Conservation (phyloP, 108 stramenopile genomes). For the Nannochloropsis salina region DNA sequence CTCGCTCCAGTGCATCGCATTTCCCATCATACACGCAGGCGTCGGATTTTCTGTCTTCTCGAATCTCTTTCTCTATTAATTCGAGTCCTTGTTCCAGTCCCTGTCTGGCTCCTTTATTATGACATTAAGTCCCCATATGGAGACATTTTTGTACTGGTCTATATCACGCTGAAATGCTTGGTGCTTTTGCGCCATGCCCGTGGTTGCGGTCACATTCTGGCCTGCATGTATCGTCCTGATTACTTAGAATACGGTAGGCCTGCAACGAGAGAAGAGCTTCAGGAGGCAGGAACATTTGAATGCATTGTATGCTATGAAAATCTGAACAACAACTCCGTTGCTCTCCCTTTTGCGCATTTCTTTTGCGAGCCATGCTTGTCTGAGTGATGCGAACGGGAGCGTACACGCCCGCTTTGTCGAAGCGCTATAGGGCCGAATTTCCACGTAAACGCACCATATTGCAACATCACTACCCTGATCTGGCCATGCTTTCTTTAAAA, state of each 20-base stretch:
- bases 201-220: background rate
- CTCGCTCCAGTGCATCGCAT: too few species aligned
- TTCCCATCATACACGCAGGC: background rate
- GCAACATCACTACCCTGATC: background rate
- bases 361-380: background rate
- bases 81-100: background rate
- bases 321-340: background rate
- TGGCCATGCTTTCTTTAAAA: background rate
- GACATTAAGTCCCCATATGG: background rate
- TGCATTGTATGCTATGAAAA: background rate
- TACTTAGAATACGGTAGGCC: background rate
- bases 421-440: constrained; percentile 8
- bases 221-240: background rate
- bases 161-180: background rate
- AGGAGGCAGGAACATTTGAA: background rate
- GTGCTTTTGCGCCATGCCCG: background rate
- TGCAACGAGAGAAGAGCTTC: background rate
- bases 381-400: background rate
- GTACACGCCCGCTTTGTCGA: background rate
- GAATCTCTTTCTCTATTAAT: background rate
- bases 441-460: background rate
- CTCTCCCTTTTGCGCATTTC: background rate
- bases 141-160: background rate
- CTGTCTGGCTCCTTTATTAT: background rate
- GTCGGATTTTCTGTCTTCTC: background rate